A percentile compares a stretch with the other conserved stretches of the same genome.
Evolutionary conservation across 2,329 filamentous ascomycete species (phyloP).

Genomic region (Ophiostoma ulmi): DNA sequence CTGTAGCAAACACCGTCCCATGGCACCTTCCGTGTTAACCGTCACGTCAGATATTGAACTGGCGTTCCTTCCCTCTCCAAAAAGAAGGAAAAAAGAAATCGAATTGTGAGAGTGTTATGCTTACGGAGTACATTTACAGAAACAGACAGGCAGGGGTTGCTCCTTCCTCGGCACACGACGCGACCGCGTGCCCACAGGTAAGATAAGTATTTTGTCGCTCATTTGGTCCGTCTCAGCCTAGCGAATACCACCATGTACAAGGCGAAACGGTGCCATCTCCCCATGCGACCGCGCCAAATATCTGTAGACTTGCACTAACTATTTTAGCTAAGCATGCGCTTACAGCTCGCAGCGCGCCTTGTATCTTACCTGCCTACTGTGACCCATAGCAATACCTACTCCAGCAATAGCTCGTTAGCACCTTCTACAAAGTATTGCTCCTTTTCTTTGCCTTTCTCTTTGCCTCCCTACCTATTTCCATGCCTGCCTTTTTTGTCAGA

Average conservation of each 20-base stretch:
- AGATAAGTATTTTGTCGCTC: background rate
- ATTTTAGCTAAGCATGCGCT: background rate
- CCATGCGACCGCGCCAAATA: conserved; percentile 5
- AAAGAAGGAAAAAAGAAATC: background rate
- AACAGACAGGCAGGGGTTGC: background rate
- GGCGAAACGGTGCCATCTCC: background rate
- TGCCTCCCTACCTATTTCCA: background rate
- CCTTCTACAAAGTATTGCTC: background rate
- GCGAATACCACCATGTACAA: conserved; percentile 3
- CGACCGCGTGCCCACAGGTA: background rate
- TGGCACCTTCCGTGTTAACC: background rate
- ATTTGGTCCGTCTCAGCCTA: conserved; percentile 3
- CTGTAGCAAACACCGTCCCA: background rate
- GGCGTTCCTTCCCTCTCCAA: background rate
- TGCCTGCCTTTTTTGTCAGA: background rate
- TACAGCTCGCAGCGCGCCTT: background rate
- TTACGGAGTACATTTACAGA: background rate
- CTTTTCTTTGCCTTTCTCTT: background rate
- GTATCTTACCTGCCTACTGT: background rate
- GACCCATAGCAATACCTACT: background rate
- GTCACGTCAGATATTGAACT: background rate
- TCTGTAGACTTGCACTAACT: background rate
- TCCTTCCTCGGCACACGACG: conserved; percentile 3
- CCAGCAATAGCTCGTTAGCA: background rate
- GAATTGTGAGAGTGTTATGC: background rate